Conservation (phyloP, 768 basidiomycete genomes). For the Myochromella boudieri region DNA sequence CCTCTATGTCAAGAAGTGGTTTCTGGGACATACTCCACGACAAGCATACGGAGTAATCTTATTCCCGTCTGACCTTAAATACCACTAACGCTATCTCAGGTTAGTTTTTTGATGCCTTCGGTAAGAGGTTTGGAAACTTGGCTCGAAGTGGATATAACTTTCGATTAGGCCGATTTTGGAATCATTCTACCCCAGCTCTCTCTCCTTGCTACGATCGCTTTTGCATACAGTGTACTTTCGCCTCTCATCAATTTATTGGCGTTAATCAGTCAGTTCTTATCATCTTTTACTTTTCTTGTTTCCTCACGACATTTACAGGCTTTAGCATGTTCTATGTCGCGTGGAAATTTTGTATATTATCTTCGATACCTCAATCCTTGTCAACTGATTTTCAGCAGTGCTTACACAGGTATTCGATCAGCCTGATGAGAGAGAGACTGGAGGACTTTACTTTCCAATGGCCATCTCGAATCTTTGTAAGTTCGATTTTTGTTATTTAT, state of each 20-base stretch:
- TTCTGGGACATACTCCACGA: constrained; percentile 67
- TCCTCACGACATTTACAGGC: constrained; percentile 20
- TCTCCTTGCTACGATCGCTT: constrained; percentile 49
- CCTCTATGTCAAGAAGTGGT: constrained; percentile 63
- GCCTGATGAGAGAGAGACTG: constrained; percentile 48
- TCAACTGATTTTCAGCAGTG: constrained; percentile 26
- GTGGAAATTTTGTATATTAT: constrained; percentile 50
- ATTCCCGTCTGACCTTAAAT: not conserved
- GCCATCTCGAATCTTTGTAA: constrained; percentile 50
- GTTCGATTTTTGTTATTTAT: constrained; percentile 21
- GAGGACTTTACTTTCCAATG: constrained; percentile 44
- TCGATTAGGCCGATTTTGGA: constrained; percentile 40
- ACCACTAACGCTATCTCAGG: constrained; percentile 20
- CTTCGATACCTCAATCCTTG: not conserved
- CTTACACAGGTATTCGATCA: constrained; percentile 55
- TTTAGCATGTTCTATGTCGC: constrained; percentile 60
- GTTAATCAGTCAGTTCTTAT: constrained; percentile 39
- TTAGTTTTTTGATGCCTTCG: constrained; percentile 56
- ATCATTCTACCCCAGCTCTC: constrained; percentile 49
- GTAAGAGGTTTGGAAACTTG: constrained; percentile 25
- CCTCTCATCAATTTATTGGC: constrained; percentile 69
- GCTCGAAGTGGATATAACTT: not conserved
- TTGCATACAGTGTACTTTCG: constrained; percentile 62
- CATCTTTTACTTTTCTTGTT: not conserved
- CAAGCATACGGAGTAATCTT: constrained; percentile 46